Conservation (phyloP, 1,284 basidiomycete species). For the Vanrija humicola region DNA sequence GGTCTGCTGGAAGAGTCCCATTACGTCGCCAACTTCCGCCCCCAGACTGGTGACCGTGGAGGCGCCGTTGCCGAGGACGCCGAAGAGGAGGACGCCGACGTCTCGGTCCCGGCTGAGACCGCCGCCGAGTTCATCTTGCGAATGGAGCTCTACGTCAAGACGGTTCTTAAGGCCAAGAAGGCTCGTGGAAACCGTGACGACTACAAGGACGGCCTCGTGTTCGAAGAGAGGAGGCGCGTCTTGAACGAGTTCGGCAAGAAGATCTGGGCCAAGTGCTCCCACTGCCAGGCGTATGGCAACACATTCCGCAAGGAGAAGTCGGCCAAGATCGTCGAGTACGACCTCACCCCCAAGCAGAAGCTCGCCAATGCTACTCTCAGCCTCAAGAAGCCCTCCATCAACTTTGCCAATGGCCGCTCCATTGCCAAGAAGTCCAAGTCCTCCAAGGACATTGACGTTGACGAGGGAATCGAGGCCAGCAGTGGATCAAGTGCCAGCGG, state of each 20-base stretch:
- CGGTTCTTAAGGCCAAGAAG: constrained; percentile 60
- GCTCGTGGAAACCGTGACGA: constrained; percentile 63
- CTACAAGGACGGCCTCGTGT: constrained; percentile 86
- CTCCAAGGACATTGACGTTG: constrained; percentile 19
- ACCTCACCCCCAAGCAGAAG: constrained; percentile 76
- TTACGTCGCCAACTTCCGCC: constrained; percentile 62
- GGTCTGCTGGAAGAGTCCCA: constrained; percentile 82
- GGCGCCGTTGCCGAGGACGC: constrained; percentile 39
- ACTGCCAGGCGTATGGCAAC: constrained; percentile 72
- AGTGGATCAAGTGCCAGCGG: constrained; percentile 44
- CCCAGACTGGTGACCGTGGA: constrained; percentile 34
- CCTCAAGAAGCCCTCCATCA: constrained; percentile 35
- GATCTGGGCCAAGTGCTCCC: constrained; percentile 63
- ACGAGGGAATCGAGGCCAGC: constrained; percentile 44
- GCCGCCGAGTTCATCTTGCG: constrained; percentile 63
- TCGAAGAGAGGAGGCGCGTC: constrained; percentile 77
- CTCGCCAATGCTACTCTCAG: constrained; percentile 57
- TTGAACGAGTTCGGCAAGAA: constrained; percentile 75
- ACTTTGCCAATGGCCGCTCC: constrained; percentile 47
- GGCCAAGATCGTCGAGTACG: constrained; percentile 92
- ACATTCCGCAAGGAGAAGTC: constrained; percentile 85
- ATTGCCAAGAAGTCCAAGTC: constrained; percentile 49
- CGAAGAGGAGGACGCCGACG: constrained; percentile 50
- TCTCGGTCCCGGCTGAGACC: constrained; percentile 49
- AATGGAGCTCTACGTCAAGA: constrained; percentile 67